Evolutionary conservation across 2,329 filamentous ascomycete species (phyloP).

Genomic region (Pseudopithomyces maydicus): DNA sequence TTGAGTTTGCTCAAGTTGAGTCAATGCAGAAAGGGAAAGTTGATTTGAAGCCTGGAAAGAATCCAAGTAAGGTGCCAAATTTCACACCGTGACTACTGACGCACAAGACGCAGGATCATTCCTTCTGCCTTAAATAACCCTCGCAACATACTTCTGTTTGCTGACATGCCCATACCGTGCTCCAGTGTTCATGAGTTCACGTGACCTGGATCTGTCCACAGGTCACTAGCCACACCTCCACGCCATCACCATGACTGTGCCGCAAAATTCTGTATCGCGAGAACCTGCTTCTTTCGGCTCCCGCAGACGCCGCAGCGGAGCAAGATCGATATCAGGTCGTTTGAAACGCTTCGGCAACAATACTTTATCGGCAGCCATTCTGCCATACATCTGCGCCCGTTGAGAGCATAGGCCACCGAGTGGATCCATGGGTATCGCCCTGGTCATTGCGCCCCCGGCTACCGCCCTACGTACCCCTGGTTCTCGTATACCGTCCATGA

Average conservation of each 20-base stretch:
- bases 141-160: no score
- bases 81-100: no score
- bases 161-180: no score
- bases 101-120: no score
- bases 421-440: background rate
- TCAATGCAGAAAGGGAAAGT: no score
- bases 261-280: background rate
- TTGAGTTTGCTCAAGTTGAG: no score
- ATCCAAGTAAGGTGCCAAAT: no score
- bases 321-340: background rate
- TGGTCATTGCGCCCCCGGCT: no score
- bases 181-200: no score
- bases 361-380: background rate
- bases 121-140: no score
- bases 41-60: no score
- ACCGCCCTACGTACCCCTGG: background rate
- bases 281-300: background rate
- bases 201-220: background rate
- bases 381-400: background rate
- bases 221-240: background rate
- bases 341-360: background rate
- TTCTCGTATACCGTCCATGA: no score
- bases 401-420: background rate
- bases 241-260: background rate
- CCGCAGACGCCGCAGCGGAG: background rate